phyloP scores from a whole-genome alignment of 768 basidiomycete genomes.

The Phanerochaete sordida region DNA sequence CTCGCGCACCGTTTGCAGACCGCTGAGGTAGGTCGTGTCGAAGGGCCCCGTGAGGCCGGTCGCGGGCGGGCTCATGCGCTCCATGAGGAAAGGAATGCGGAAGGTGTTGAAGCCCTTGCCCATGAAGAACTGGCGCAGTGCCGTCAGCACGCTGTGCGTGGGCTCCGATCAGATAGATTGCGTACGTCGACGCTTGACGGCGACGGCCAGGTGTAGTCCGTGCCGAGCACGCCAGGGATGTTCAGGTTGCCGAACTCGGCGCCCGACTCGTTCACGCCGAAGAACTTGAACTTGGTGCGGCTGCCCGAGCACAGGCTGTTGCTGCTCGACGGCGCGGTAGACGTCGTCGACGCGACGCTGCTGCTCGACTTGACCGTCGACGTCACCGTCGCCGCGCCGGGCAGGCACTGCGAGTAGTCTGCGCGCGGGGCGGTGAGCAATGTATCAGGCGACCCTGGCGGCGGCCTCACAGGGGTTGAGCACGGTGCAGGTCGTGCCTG shows the following conservation, averaged over 20 bases:
- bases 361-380: slow-evolving; percentile 19
- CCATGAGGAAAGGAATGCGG: slow-evolving; percentile 59
- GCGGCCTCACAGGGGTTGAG: slow-evolving; percentile 37
- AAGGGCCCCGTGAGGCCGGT: slow-evolving; percentile 53
- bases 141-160: neutral
- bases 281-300: slow-evolving; percentile 56
- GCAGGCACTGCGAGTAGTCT: slow-evolving; percentile 51
- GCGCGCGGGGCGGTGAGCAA: neutral
- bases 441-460: neutral
- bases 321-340: slow-evolving; percentile 28
- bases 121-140: slow-evolving; percentile 40
- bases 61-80: slow-evolving; percentile 51
- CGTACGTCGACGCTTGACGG: slow-evolving; percentile 36
- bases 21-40: slow-evolving; percentile 47
- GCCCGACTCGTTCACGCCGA: slow-evolving; percentile 61
- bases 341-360: slow-evolving; percentile 26
- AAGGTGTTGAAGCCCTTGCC: slow-evolving; percentile 57
- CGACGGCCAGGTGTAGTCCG: slow-evolving; percentile 48
- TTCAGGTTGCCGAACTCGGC: slow-evolving; percentile 54
- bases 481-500: slow-evolving; percentile 38
- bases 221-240: slow-evolving; percentile 43
- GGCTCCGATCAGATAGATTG: neutral
- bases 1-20: slow-evolving; percentile 39
- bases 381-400: slow-evolving; percentile 27
- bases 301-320: slow-evolving; percentile 32